A percentile compares a stretch with the other conserved stretches of the same genome.
Conservation (phyloP, 805 yeast species). For the Saturnispora ahearnii region DNA sequence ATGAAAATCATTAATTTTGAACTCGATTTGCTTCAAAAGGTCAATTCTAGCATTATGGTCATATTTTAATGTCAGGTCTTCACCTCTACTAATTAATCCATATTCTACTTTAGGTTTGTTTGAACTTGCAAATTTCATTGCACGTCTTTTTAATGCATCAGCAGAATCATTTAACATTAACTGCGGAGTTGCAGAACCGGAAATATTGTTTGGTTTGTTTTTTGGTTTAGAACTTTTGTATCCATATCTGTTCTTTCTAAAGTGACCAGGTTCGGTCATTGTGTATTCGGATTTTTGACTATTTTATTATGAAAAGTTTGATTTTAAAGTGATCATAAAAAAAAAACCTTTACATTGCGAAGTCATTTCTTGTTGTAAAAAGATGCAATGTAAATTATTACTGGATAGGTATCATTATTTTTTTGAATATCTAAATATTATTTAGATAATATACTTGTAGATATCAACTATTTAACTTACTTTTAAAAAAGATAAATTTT, state of each 20-base stretch:
- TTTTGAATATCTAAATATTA: no score
- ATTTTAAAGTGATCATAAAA: not conserved
- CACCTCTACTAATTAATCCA: constrained; percentile 57
- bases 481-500: no score
- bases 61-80: constrained; percentile 38
- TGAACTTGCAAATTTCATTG: constrained; percentile 27
- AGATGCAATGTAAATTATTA: not conserved
- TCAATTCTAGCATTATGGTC: constrained; percentile 34
- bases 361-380: not conserved
- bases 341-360: not conserved
- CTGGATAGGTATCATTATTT: not conserved
- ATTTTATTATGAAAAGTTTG: not conserved
- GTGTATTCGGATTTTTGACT: not conserved
- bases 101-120: constrained; percentile 25
- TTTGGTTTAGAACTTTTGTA: not conserved
- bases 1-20: constrained; percentile 13
- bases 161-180: not conserved
- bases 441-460: no score
- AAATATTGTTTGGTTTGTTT: not conserved
- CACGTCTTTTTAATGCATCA: constrained; percentile 22
- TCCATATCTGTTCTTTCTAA: not conserved
- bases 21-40: constrained; percentile 32
- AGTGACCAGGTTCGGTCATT: not conserved
- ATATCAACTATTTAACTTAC: no score
- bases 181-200: not conserved